phyloP scores from a whole-genome alignment of 352 stramenopile species.

The Pythium guiyangense region DNA sequence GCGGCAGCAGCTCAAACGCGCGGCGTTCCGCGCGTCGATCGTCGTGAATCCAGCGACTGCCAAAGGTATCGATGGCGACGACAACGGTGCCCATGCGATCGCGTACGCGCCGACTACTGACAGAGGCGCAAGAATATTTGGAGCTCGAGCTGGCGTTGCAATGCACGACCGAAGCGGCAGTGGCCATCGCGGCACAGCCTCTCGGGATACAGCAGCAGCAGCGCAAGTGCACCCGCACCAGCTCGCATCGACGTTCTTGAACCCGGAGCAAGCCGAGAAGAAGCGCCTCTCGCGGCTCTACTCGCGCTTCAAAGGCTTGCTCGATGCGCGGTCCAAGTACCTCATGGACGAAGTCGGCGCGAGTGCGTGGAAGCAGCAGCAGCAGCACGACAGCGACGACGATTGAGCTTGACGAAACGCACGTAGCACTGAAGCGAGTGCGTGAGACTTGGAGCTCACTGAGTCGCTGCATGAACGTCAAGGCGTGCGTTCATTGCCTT shows the following conservation, averaged over 20 bases:
- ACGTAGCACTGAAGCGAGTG: background rate
- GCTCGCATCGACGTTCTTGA: constrained; percentile 24
- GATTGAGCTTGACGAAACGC: background rate
- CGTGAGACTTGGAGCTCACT: background rate
- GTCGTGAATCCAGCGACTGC: constrained; percentile 16
- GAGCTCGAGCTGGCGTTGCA: background rate
- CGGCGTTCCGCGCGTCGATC: constrained; percentile 53
- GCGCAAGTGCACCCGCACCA: constrained; percentile 3
- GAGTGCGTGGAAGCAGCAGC: background rate
- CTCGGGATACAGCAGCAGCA: constrained; percentile 2
- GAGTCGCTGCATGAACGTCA: background rate
- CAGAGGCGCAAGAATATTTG: background rate
- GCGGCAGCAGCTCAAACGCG: constrained; percentile 37
- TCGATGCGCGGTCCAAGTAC: constrained; percentile 37
- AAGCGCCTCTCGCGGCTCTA: constrained; percentile 58
- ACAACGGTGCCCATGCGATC: background rate
- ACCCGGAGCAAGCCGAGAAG: constrained; percentile 50
- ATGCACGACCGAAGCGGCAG: background rate
- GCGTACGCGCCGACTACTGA: background rate
- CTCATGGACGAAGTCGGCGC: constrained; percentile 6
- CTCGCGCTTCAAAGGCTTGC: constrained; percentile 46
- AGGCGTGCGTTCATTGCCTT: no score
- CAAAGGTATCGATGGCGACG: constrained; percentile 1
- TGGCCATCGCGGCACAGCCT: background rate
- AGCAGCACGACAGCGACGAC: background rate